Base-by-base conservation (phyloP, 305 asterid species). In the Fraxinus sp. region DNA sequence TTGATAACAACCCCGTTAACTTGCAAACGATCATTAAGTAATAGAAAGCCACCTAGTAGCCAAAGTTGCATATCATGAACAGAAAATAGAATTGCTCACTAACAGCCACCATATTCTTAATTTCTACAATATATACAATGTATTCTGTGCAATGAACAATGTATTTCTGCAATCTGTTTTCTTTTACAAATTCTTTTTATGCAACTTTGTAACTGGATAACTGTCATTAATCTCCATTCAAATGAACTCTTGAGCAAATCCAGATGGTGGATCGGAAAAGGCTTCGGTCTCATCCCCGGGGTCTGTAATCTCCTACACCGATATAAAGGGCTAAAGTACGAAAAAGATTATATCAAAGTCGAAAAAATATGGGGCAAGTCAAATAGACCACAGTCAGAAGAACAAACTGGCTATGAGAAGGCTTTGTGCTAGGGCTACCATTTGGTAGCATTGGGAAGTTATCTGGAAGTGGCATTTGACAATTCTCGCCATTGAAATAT, bases 401-500 rank as follows among this genome's bases (percentile, higher is more conserved):
- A 57, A 80, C 28, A 76, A 76, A 20, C 18, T 70, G 41, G 7
- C 11, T 13, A 5, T 24, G 49, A 35, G 16, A 26, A 59, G 78
- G 82, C 37, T 11, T 28, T 68, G 37, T 68, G 0, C 18, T 28
- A 44, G 82, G 78, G 76, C 86, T 24, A 33, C 89, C 83, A 82
- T 90, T 93, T 55, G 97, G 98, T 28, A 93, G 86, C 88, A 78
- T 83, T 2, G 95, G 98, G 83, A 87, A 93, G 18, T 39, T 74
- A 46, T 92, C 92, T 11, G 98, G 98, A 49, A 81, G 90, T 35
- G 98, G 95, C 98, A 92, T 93, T 79, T 83, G 86, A 80, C 97
- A 92, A 66, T 82, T 88, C 76, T 93, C 98, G 14, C 98, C 97
- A 41, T 92, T 88, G 86, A 91, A 84, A 85, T 89, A 90, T 79